phyloP scores from a whole-genome alignment of 2,329 filamentous ascomycete species.

The Pyrenophora seminiperda region DNA sequence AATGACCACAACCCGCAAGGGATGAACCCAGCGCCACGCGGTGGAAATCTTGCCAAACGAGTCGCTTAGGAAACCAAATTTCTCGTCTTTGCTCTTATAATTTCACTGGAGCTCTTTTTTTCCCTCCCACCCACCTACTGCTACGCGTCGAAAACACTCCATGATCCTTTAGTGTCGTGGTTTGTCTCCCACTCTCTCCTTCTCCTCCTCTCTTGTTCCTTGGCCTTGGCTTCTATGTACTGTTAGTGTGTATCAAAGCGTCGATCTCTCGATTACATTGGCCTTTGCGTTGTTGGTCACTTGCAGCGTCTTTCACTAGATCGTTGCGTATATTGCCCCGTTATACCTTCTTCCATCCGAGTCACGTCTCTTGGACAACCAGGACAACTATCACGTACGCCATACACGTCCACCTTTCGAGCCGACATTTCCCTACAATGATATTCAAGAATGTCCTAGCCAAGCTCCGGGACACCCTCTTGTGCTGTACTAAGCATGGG shows the following conservation, averaged over 20 bases:
- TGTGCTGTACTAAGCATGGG: conserved; percentile 34
- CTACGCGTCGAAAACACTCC: conserved; percentile 1
- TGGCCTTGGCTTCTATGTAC: not conserved
- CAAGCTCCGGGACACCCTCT: conserved; percentile 28
- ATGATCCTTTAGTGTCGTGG: not conserved
- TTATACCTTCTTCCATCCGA: not conserved
- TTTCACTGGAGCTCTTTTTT: not conserved
- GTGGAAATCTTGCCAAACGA: conserved; percentile 19
- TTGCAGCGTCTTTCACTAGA: conserved; percentile 2
- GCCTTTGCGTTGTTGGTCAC: not conserved
- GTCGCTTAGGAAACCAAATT: conserved; percentile 29
- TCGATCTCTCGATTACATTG: no score
- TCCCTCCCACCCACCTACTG: not conserved
- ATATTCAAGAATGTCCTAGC: conserved; percentile 28
- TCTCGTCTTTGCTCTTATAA: conserved; percentile 10
- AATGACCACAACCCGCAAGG: conserved; percentile 39
- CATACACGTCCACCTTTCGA: no score
- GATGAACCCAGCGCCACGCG: conserved; percentile 30
- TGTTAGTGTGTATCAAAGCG: conserved; percentile 2
- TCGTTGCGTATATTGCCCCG: conserved; percentile 2
- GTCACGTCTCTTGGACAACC: not conserved
- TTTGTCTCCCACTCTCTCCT: not conserved
- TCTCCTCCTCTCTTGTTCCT: conserved; percentile 2
- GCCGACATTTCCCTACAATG: conserved; percentile 16
- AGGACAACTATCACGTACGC: not conserved